These are phyloP conservation scores for Kokia cookei DNA, from an alignment of 441 rosid species.

Conservation along the genomic window DNA sequence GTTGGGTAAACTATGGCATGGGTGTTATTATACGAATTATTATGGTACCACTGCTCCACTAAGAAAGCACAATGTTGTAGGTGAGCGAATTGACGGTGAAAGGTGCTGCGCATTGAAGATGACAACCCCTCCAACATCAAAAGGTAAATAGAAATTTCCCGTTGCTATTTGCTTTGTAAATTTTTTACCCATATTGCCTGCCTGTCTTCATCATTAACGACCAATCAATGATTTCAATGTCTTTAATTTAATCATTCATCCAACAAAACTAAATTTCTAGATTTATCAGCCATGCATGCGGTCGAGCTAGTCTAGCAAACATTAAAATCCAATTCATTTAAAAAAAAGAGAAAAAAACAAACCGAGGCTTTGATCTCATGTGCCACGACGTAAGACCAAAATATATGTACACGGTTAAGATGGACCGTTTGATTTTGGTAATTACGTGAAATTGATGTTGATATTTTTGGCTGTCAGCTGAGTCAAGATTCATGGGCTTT, in stretches of 20 bases:
- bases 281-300: background rate
- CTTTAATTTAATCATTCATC: background rate
- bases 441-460: background rate
- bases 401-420: background rate
- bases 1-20: background rate
- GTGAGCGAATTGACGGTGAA: background rate
- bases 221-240: slow-evolving; percentile 10
- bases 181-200: background rate
- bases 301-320: background rate
- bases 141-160: background rate
- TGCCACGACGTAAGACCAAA: background rate
- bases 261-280: background rate
- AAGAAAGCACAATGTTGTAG: background rate
- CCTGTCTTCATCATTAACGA: slow-evolving; percentile 7
- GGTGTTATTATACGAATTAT: background rate
- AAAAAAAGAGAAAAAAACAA: background rate
- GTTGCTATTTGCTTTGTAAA: background rate
- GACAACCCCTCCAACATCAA: background rate
- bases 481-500: slow-evolving; percentile 43
- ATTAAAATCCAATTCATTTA: background rate
- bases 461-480: background rate
- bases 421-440: background rate
- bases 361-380: background rate
- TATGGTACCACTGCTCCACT: slow-evolving; percentile 8
- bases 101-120: slow-evolving; percentile 8